Conservation (phyloP, 345 rosid species). For the Moricandia arvensis region DNA sequence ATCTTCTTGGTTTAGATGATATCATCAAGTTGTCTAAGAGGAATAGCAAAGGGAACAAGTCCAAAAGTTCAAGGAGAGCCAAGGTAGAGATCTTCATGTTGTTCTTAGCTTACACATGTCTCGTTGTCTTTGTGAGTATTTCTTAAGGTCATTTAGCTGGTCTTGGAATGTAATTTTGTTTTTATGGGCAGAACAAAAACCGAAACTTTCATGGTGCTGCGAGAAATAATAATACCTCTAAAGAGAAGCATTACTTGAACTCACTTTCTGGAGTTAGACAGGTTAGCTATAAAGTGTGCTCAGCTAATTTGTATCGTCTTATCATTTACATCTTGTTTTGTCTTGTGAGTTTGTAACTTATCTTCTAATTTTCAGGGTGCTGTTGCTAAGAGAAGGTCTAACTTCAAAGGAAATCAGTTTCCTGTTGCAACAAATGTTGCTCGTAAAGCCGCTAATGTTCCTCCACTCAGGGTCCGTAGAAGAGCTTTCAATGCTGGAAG, state of each 20-base stretch:
- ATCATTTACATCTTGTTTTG: not conserved
- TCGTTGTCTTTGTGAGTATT: not conserved
- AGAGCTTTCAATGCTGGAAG: constrained; percentile 50
- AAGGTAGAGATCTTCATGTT: constrained; percentile 41
- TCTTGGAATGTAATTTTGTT: not conserved
- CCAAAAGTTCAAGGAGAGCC: constrained; percentile 45
- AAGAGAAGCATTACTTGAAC: constrained; percentile 49
- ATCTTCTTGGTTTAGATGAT: constrained; percentile 48
- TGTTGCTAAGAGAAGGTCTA: constrained; percentile 68
- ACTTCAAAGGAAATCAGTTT: constrained; percentile 52
- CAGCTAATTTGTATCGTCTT: not conserved
- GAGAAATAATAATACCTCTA: constrained; percentile 50
- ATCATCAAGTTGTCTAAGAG: constrained; percentile 78
- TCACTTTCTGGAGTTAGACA: constrained; percentile 68
- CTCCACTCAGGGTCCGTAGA: constrained; percentile 39
- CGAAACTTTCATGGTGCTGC: constrained; percentile 43
- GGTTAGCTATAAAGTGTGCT: constrained; percentile 38
- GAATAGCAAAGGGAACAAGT: constrained; percentile 29
- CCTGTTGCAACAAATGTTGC: constrained; percentile 56
- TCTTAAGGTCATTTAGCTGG: not conserved
- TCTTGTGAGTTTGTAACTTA: not conserved
- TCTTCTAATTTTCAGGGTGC: constrained; percentile 49
- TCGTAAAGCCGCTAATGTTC: constrained; percentile 50
- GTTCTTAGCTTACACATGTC: not conserved
- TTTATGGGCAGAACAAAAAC: constrained; percentile 51